phyloP scores from a whole-genome alignment of 2,329 filamentous ascomycete genomes.

The Penicillium sp. region DNA sequence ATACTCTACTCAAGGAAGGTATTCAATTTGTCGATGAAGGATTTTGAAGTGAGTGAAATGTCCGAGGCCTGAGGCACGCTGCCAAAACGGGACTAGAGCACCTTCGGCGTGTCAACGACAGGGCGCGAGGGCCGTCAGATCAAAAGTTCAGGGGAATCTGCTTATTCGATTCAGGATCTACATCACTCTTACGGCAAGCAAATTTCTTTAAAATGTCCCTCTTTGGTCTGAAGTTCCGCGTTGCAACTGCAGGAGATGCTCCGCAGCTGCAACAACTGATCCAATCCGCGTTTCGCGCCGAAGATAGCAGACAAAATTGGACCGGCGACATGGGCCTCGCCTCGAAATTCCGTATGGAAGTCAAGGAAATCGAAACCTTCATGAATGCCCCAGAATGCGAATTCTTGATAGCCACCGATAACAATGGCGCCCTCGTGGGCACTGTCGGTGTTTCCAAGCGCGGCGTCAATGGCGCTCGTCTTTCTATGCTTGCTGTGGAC shows the following conservation, averaged over 20 bases:
- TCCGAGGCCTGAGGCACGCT: no score
- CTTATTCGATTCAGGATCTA: background rate
- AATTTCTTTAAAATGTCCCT: constrained; percentile 9
- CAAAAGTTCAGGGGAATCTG: background rate
- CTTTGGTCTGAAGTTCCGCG: constrained; percentile 35
- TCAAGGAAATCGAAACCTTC: constrained; percentile 21
- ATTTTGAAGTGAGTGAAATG: no score
- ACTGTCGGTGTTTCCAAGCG: constrained; percentile 22
- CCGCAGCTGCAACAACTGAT: constrained; percentile 37
- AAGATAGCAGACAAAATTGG: constrained; percentile 39
- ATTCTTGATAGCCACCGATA: constrained; percentile 24
- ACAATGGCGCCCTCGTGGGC: constrained; percentile 14
- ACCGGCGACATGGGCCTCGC: constrained; percentile 35
- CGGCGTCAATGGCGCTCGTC: constrained; percentile 12
- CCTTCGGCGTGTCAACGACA: background rate
- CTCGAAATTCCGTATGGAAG: constrained; percentile 21
- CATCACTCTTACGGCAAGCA: background rate
- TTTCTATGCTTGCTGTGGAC: constrained; percentile 28
- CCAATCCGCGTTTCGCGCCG: constrained; percentile 42
- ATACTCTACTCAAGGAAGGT: no score
- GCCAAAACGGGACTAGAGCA: background rate
- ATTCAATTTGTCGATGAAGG: no score
- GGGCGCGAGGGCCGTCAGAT: background rate
- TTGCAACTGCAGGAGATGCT: constrained; percentile 40
- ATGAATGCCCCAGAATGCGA: constrained; percentile 30